Conservation (phyloP, 2,329 filamentous ascomycete genomes). For the Calycina marina region DNA sequence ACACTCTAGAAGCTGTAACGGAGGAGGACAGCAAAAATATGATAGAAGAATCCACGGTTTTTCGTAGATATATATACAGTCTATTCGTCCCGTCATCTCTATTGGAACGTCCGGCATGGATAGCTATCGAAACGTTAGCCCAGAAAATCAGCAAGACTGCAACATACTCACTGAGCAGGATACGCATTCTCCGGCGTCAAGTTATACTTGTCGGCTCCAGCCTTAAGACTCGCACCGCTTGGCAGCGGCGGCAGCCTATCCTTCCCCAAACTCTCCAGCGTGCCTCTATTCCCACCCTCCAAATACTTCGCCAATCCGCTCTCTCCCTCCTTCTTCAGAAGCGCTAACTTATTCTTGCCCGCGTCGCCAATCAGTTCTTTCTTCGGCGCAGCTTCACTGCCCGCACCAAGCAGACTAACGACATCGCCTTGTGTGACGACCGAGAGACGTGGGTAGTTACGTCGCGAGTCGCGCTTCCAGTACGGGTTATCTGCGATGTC, state of each 20-base stretch:
- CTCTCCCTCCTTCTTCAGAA: constrained; percentile 59
- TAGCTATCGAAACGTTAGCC: constrained; percentile 4
- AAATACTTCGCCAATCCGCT: constrained; percentile 62
- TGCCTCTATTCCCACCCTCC: constrained; percentile 36
- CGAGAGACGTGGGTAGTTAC: constrained; percentile 68
- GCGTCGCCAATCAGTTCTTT: constrained; percentile 68
- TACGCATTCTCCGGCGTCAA: constrained; percentile 57
- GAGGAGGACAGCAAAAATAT: too few species aligned
- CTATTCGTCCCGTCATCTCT: neutral
- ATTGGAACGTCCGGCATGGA: constrained; percentile 8
- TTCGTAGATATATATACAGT: too few species aligned
- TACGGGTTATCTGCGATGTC: constrained; percentile 88
- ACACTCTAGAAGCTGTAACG: too few species aligned
- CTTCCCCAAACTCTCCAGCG: constrained; percentile 49
- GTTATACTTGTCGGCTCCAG: constrained; percentile 51
- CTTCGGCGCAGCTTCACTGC: constrained; percentile 68
- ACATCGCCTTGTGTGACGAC: constrained; percentile 73
- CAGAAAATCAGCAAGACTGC: neutral
- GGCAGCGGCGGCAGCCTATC: constrained; percentile 80
- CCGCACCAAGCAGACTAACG: constrained; percentile 71
- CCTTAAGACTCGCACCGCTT: constrained; percentile 40
- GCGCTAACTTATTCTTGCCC: constrained; percentile 59
- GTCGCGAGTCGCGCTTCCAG: constrained; percentile 85
- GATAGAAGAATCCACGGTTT: too few species aligned
- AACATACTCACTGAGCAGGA: constrained; percentile 44